Evolutionary conservation across 176 grass and related monocot species (phyloP).

Genomic region (Phragmites australis): DNA sequence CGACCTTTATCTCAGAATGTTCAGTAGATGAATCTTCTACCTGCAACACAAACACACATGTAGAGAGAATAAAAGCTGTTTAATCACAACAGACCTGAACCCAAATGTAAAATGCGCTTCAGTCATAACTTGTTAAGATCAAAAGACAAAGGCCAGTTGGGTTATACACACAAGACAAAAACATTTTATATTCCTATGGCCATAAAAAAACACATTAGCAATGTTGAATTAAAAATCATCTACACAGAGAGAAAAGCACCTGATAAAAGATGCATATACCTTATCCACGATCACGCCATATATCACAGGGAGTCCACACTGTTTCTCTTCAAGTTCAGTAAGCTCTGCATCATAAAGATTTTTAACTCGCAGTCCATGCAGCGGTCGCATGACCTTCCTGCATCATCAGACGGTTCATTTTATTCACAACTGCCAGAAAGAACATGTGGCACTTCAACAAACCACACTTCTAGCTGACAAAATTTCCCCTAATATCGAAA

Average conservation of each 20-base stretch:
- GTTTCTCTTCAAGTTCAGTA: neutral
- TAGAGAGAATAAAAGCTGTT: too few species aligned
- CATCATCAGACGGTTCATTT: too few species aligned
- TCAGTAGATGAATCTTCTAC: neutral
- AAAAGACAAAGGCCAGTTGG: neutral
- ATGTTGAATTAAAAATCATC: neutral
- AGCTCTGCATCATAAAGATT: slow-evolving; percentile 9
- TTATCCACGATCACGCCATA: slow-evolving; percentile 21
- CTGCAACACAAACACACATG: slow-evolving; percentile 8
- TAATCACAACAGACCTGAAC: neutral
- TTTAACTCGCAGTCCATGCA: slow-evolving; percentile 19
- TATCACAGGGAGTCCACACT: neutral
- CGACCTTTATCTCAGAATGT: slow-evolving; percentile 17
- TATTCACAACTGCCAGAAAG: too few species aligned
- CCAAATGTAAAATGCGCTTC: neutral
- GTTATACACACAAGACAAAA: neutral
- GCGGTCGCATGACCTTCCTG: slow-evolving; percentile 29
- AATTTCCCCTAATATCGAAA: too few species aligned
- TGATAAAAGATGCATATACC: neutral
- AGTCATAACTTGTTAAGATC: neutral
- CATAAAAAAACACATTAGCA: too few species aligned
- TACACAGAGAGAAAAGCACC: too few species aligned
- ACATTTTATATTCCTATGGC: neutral
- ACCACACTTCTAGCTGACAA: neutral
- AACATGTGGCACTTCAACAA: neutral